Percentiles rank a stretch among this genome's conserved stretches.
These are phyloP conservation scores for Tuber umbilicatum DNA, from an alignment of 495 filamentous ascomycete species.

Conservation along the genomic window DNA sequence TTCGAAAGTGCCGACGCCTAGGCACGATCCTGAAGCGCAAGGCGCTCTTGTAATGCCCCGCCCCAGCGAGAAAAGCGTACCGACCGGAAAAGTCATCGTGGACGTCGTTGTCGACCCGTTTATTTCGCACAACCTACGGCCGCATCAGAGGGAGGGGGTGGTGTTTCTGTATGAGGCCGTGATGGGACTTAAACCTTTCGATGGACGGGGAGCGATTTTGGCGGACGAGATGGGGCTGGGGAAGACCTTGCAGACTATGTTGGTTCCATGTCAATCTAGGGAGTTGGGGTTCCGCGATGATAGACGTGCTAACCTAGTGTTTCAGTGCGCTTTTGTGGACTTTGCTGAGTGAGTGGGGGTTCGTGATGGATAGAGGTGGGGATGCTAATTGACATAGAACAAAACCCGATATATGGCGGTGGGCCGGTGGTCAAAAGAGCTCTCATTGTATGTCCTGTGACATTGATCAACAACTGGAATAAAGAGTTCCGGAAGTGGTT, in stretches of 20 bases:
- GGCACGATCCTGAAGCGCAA: conserved; percentile 59
- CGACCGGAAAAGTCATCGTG: conserved; percentile 58
- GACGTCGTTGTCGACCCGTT: conserved; percentile 77
- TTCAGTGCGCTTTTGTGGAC: conserved; percentile 62
- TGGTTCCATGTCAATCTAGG: conserved; percentile 3
- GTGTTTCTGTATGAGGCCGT: conserved; percentile 77
- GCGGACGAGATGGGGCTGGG: conserved; percentile 81
- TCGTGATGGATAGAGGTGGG: neutral
- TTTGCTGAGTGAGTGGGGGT: conserved; percentile 49
- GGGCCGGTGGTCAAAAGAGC: conserved; percentile 63
- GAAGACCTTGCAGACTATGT: conserved; percentile 72
- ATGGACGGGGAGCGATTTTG: conserved; percentile 68
- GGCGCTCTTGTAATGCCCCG: conserved; percentile 67
- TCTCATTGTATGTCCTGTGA: conserved; percentile 74
- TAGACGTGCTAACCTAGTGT: conserved; percentile 4
- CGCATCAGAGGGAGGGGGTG: conserved; percentile 71
- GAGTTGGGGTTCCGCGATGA: neutral
- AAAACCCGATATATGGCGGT: conserved; percentile 63
- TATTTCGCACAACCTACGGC: conserved; percentile 58
- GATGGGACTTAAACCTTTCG: conserved; percentile 67
- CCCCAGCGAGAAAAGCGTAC: conserved; percentile 11
- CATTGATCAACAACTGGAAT: conserved; percentile 72
- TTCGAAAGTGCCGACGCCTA: conserved; percentile 50
- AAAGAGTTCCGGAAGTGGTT: conserved; percentile 78
- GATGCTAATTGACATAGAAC: conserved; percentile 44